Evolutionary conservation across 2,329 filamentous ascomycete species (phyloP).

Genomic region (Trichoderma aggressivum): DNA sequence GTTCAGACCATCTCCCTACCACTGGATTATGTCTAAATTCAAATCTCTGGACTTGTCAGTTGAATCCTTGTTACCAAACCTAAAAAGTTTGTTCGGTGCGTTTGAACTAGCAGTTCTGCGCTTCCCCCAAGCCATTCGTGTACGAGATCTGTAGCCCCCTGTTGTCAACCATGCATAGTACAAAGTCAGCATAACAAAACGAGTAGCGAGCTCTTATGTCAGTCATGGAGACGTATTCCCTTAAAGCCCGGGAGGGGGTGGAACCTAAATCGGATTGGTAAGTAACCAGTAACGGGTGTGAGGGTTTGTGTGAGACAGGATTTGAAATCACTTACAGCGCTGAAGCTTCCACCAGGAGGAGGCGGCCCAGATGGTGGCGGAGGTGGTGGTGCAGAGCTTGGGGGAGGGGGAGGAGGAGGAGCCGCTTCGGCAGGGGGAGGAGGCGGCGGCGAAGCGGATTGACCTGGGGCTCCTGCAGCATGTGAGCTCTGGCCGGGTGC

Average conservation of each 20-base stretch:
- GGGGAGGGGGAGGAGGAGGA: slow-evolving; percentile 60
- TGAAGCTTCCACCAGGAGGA: slow-evolving; percentile 51
- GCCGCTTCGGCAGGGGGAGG: slow-evolving; percentile 58
- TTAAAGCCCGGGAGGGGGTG: slow-evolving; percentile 54
- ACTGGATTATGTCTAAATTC: slow-evolving; percentile 16
- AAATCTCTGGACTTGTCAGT: slow-evolving; percentile 18
- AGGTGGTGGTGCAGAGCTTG: slow-evolving; percentile 54
- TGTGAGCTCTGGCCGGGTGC: slow-evolving; percentile 46
- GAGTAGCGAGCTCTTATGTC: slow-evolving; percentile 19
- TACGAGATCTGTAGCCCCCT: slow-evolving; percentile 16
- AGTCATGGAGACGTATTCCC: slow-evolving; percentile 12
- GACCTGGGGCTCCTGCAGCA: slow-evolving; percentile 41
- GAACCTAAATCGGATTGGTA: slow-evolving; percentile 42
- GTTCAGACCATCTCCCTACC: slow-evolving; percentile 13
- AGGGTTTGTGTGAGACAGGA: background rate
- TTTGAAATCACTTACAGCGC: slow-evolving; percentile 51
- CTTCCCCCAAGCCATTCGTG: slow-evolving; percentile 16
- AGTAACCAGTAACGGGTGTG: background rate
- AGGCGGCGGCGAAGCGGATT: slow-evolving; percentile 52
- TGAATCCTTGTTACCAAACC: slow-evolving; percentile 15
- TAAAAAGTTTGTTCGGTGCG: slow-evolving; percentile 2
- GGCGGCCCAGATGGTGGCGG: slow-evolving; percentile 48
- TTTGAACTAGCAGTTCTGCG: slow-evolving; percentile 11
- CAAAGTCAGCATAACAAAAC: slow-evolving; percentile 19
- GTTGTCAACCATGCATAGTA: slow-evolving; percentile 20